A percentile compares a stretch with the other conserved stretches of the same genome.
Conservation (phyloP, 2,329 filamentous ascomycete species). For the Knufia fluminis region DNA sequence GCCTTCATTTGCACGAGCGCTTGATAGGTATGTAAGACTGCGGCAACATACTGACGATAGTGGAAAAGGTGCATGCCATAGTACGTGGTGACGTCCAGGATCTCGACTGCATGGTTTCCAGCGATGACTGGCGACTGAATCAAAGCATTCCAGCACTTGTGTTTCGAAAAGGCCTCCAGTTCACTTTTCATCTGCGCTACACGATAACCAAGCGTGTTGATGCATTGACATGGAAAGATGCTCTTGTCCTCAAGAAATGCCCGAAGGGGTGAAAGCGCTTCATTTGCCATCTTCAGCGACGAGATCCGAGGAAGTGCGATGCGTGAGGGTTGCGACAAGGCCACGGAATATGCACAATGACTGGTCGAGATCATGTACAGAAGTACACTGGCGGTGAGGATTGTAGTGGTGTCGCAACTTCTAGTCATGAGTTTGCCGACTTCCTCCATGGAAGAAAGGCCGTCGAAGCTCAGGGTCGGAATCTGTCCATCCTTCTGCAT, state of each 20-base stretch:
- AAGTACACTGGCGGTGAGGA: slow-evolving; percentile 19
- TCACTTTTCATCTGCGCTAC: slow-evolving; percentile 21
- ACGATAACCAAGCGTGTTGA: slow-evolving; percentile 24
- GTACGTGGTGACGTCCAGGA: slow-evolving; percentile 23
- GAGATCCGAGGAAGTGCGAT: slow-evolving; percentile 20
- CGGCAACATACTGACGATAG: slow-evolving; percentile 25
- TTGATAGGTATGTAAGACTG: slow-evolving; percentile 25
- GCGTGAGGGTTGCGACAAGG: slow-evolving; percentile 3
- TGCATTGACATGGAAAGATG: slow-evolving; percentile 25
- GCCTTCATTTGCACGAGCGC: slow-evolving; percentile 18
- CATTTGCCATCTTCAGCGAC: slow-evolving; percentile 23
- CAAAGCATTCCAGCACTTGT: slow-evolving; percentile 24
- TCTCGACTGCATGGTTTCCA: slow-evolving; percentile 25
- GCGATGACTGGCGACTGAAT: slow-evolving; percentile 26
- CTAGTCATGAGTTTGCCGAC: slow-evolving; percentile 18
- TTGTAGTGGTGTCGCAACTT: slow-evolving; percentile 11
- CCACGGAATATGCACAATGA: slow-evolving; percentile 19
- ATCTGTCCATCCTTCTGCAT: background rate
- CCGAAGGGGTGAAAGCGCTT: slow-evolving; percentile 16
- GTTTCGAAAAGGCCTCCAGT: slow-evolving; percentile 18
- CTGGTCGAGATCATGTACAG: slow-evolving; percentile 20
- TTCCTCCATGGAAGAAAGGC: slow-evolving; percentile 18
- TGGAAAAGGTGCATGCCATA: slow-evolving; percentile 25
- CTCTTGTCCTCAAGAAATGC: slow-evolving; percentile 19
- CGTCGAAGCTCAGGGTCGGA: background rate